Evolutionary conservation across 1,284 basidiomycete species (phyloP), one percentile per base, ranked within the genome.

Genomic region (Boletus subluridellus): DNA sequence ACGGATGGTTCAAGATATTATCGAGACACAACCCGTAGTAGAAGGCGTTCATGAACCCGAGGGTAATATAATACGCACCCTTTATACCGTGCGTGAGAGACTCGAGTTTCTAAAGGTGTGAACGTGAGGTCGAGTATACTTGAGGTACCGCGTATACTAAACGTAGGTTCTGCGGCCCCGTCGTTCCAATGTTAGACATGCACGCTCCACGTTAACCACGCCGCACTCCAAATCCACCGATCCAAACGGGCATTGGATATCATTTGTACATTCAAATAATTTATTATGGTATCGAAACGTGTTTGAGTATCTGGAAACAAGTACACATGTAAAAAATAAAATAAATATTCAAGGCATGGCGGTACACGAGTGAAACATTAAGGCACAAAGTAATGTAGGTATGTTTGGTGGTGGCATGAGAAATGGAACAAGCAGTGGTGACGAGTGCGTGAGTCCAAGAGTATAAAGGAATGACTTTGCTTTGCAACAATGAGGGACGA

Each of bases 311-410:
- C 21, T 32, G 35, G 39, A 42, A 38, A n/a, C 17, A 38, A 24
- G 34, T 65, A 45, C 35, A 51, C 4, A 28, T 8, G 21, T 48
- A 46, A 47, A 49, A 21, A 45, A 38, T 66, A 65, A 49, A 58
- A 64, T 66, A 66, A 52, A 41, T 34, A 64, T 39, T 55, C 37
- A 8, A 10, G 24, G 26, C 1, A 28, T 46, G 34, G 32, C 26
- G 32, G 37, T 42, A 45, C 28, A 39, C 34, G 4, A 28, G 28
- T 28, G 26, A 38, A 30, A 35, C 8, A 65, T 52, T 64, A 65
- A 46, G 38, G n/a, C n/a, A 46, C 32, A 35, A 5, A 15, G 12
- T 48, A 58, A 42, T 34, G 34, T 47, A 48, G 28, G 44, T 1
- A 2, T 2, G 21, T 14, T 34, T 5, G 34, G 47, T 52, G 30